phyloP scores from a whole-genome alignment of 805 yeast genomes.

The Grigorovia yakushimaensis region DNA sequence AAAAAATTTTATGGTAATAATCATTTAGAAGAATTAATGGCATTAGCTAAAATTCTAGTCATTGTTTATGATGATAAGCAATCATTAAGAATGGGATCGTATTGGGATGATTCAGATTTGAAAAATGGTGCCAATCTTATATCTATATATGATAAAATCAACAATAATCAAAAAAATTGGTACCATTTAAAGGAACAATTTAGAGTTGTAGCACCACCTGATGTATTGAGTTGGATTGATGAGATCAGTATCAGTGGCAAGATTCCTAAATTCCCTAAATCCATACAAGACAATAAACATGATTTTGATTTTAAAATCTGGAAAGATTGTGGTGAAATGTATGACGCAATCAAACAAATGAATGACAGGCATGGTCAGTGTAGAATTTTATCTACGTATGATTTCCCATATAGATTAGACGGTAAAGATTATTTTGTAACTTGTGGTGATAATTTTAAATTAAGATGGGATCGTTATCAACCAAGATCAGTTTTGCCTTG shows the following conservation, averaged over 20 bases:
- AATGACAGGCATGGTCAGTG: slow-evolving; percentile 33
- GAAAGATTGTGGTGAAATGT: slow-evolving; percentile 36
- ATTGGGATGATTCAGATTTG: slow-evolving; percentile 30
- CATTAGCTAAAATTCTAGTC: slow-evolving; percentile 31
- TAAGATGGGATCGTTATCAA: slow-evolving; percentile 39
- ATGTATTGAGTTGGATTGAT: slow-evolving; percentile 34
- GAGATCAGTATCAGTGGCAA: slow-evolving; percentile 28
- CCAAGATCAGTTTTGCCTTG: slow-evolving; percentile 35
- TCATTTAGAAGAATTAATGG: slow-evolving; percentile 34
- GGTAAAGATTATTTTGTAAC: slow-evolving; percentile 37
- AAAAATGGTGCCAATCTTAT: slow-evolving; percentile 32
- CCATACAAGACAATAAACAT: slow-evolving; percentile 8
- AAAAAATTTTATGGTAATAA: slow-evolving; percentile 37
- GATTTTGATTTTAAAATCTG: slow-evolving; percentile 31
- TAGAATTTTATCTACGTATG: slow-evolving; percentile 36
- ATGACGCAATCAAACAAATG: slow-evolving; percentile 24
- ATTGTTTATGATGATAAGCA: slow-evolving; percentile 39
- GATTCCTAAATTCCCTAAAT: slow-evolving; percentile 29
- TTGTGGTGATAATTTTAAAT: slow-evolving; percentile 35
- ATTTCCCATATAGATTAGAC: slow-evolving; percentile 38
- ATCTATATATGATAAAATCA: slow-evolving; percentile 13
- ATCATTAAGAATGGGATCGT: slow-evolving; percentile 38
- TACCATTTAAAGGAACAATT: slow-evolving; percentile 33
- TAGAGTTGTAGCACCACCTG: slow-evolving; percentile 33
- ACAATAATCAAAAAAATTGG: slow-evolving; percentile 17